Evolutionary conservation across 805 yeast species (phyloP), one percentile per base, ranked within the genome.

Genomic region (Tetrapisispora fleetii): DNA sequence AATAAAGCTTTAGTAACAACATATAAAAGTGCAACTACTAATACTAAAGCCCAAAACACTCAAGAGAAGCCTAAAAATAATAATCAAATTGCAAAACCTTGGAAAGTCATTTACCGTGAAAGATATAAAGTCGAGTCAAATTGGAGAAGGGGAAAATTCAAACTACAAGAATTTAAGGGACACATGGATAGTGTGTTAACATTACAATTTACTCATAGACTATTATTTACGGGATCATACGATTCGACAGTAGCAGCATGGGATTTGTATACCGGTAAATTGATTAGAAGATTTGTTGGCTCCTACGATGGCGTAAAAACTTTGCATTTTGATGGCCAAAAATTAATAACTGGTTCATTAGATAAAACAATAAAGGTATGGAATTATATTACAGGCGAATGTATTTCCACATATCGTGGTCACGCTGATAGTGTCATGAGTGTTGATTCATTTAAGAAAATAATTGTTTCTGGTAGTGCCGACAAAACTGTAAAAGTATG

Each of bases 61-160:
- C n/a, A 32, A 36, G 10, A 14, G 4, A 14, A 36, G 38, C 21
- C 18, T 36, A n/a, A 11, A 36, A 36, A 4, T n/a, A 44, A 36
- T 36, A 36, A 36, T 11, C 36, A 27, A 18, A 36, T 11, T 55
- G 80, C 82, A 43, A 75, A 96, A 55, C 96, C 98, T 3, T 91
- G 99, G 99, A 91, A 93, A 60, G 84, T 85, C 7, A 96, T 91
- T 22, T 91, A 93, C 66, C 76, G 87, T 42, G 99, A 93, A 67
- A 74, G 99, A 36, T 91, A 77, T 67, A 82, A 80, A 65, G 89
- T 93, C 51, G 99, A 93, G 65, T 79, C 86, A 57, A 91, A 93
- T 67, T 93, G 99, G 99, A 74, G 99, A 52, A 81, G 82, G 53
- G 97, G 96, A 11, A 69, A 74, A 18, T 86, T 80, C 66, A 70